Conservation (phyloP, 768 basidiomycete species). For the Tylopilus sp. region DNA sequence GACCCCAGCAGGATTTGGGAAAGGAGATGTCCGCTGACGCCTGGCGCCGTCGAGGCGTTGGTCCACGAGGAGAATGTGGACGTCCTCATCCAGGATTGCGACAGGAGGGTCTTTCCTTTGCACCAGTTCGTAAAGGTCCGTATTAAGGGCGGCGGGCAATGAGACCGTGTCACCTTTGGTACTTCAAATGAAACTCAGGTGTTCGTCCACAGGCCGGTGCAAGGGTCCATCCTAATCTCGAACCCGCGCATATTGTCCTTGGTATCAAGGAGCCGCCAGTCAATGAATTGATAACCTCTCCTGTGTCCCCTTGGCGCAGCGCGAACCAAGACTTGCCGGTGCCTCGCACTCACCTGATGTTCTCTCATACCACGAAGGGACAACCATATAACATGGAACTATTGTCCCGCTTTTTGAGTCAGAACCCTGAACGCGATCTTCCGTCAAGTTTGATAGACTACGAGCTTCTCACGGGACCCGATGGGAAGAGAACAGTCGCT, state of each 20-base stretch:
- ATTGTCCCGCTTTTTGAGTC: conserved; percentile 57
- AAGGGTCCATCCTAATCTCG: conserved; percentile 50
- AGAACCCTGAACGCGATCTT: conserved; percentile 15
- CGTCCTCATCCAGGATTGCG: conserved; percentile 75
- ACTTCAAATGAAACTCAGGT: background rate
- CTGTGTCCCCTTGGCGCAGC: conserved; percentile 29
- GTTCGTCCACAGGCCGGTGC: conserved; percentile 68
- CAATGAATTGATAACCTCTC: conserved; percentile 50
- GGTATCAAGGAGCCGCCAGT: conserved; percentile 90
- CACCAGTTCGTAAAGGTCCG: conserved; percentile 64
- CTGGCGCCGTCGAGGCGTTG: conserved; percentile 63
- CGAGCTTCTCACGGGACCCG: conserved; percentile 64
- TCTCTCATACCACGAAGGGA: conserved; percentile 88
- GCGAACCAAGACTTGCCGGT: conserved; percentile 20
- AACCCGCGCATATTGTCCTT: conserved; percentile 67
- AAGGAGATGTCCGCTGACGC: conserved; percentile 78
- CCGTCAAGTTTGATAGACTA: conserved; percentile 74
- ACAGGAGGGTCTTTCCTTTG: conserved; percentile 66
- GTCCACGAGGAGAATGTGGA: conserved; percentile 51
- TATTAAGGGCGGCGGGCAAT: background rate
- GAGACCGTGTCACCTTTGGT: background rate
- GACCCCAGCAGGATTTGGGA: conserved; percentile 85
- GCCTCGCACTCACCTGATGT: conserved; percentile 79
- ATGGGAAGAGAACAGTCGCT: conserved; percentile 76
- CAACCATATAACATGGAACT: conserved; percentile 84